Conservation (phyloP, 2,329 filamentous ascomycete species). For the Leptodontidium sp. region DNA sequence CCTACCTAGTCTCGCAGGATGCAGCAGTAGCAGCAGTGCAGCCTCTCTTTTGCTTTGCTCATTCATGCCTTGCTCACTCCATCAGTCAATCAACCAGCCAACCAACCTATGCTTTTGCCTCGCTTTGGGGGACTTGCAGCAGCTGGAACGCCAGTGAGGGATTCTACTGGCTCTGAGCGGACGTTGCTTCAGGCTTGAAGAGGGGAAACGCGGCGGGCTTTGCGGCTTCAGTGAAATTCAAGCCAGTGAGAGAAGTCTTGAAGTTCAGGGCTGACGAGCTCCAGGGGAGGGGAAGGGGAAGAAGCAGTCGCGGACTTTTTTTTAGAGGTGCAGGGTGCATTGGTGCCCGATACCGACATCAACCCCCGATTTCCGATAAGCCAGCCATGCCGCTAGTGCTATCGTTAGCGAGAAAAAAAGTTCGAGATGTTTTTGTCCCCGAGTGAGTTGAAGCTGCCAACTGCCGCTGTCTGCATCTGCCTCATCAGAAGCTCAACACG, state of each 20-base stretch:
- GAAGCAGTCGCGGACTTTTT: no score
- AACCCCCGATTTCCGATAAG: slow-evolving; percentile 2
- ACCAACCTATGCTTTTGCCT: no score
- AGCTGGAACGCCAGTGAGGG: neutral
- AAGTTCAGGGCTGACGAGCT: neutral
- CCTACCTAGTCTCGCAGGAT: no score
- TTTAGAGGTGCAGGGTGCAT: neutral
- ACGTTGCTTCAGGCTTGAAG: neutral
- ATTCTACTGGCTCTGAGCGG: neutral
- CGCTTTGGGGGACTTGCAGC: neutral
- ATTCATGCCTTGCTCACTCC: no score
- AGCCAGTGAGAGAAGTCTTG: neutral
- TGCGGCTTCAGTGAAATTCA: slow-evolving; percentile 8
- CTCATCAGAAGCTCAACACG: slow-evolving; percentile 17
- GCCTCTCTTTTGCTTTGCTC: no score
- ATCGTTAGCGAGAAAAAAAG: slow-evolving; percentile 35
- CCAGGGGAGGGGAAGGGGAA: no score
- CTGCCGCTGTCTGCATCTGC: no score
- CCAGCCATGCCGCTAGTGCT: slow-evolving; percentile 12
- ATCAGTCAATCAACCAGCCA: no score
- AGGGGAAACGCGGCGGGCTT: slow-evolving; percentile 5
- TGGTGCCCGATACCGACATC: slow-evolving; percentile 9
- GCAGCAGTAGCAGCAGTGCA: no score
- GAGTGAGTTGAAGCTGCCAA: neutral
- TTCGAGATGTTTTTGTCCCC: slow-evolving; percentile 21